Conservation (phyloP, 371 early-diverging fungal species). For the Haplosporangium sp. region DNA sequence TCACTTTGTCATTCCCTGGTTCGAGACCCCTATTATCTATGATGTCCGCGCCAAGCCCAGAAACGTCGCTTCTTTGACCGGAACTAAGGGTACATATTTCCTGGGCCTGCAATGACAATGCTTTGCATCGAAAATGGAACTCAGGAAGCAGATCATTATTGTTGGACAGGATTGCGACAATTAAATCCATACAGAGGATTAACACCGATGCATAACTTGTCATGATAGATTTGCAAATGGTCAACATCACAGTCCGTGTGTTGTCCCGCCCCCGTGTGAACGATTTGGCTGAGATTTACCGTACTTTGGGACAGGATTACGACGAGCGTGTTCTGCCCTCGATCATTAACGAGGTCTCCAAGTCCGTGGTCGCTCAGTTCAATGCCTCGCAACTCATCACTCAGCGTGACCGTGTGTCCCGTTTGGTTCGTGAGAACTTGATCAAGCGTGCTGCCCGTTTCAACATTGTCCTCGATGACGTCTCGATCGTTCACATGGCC, state of each 20-base stretch:
- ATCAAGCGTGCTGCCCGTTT: conserved; percentile 88
- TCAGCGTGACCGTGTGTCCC: conserved; percentile 94
- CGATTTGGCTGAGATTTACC: conserved; percentile 86
- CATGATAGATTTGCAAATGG: conserved; percentile 95
- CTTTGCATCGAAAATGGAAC: no score
- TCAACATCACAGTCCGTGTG: conserved; percentile 99
- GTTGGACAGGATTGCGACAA: no score
- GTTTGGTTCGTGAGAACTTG: conserved; percentile 92
- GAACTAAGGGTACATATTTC: conserved; percentile 87
- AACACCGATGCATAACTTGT: no score
- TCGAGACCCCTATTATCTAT: conserved; percentile 95
- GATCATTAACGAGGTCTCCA: conserved; percentile 98
- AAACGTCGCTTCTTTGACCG: conserved; percentile 96
- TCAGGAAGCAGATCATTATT: no score
- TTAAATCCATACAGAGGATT: no score
- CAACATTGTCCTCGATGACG: conserved; percentile 96
- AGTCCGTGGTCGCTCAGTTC: conserved; percentile 98
- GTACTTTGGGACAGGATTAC: conserved; percentile 94
- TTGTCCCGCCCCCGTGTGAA: conserved; percentile 89
- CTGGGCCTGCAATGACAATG: not conserved
- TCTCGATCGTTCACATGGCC: conserved; percentile 96
- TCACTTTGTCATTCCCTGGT: conserved; percentile 96
- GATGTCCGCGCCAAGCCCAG: conserved; percentile 98
- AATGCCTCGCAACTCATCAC: conserved; percentile 98
- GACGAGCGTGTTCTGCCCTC: conserved; percentile 98